Conservation (phyloP, 2,329 filamentous ascomycete species). For the Aspergillus japonicus region DNA sequence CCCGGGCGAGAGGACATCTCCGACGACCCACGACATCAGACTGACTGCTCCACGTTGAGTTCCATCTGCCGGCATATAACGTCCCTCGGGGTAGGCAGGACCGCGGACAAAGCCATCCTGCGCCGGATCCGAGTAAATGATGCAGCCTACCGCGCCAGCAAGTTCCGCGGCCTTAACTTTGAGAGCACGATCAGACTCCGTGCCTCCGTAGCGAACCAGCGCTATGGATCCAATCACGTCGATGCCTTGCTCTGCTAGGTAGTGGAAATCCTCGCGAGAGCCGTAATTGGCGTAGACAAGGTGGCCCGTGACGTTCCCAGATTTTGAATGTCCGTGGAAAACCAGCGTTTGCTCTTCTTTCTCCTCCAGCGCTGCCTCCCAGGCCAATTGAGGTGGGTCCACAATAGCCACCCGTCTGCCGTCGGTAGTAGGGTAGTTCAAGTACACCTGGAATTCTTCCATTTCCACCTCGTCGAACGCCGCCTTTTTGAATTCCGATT, state of each 20-base stretch:
- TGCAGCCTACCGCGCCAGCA: constrained; percentile 79
- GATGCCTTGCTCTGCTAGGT: constrained; percentile 68
- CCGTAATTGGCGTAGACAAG: constrained; percentile 93
- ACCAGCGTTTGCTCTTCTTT: constrained; percentile 70
- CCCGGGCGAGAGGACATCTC: constrained; percentile 89
- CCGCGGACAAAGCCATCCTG: constrained; percentile 80
- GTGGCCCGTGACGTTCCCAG: constrained; percentile 80
- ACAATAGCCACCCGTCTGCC: constrained; percentile 81
- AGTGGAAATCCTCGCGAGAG: constrained; percentile 76
- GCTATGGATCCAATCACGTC: constrained; percentile 77
- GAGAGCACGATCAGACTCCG: constrained; percentile 68
- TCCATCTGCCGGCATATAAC: constrained; percentile 75
- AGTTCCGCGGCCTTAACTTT: constrained; percentile 90
- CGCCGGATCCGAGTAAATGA: constrained; percentile 88
- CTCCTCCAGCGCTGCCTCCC: constrained; percentile 84
- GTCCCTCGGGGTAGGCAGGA: constrained; percentile 70
- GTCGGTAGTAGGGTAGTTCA: constrained; percentile 80
- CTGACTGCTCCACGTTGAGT: constrained; percentile 81
- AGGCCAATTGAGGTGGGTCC: constrained; percentile 64
- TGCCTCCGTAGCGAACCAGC: constrained; percentile 76
- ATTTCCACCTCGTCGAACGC: constrained; percentile 72
- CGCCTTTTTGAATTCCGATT: constrained; percentile 70
- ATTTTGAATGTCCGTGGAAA: constrained; percentile 87
- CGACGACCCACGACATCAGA: constrained; percentile 76
- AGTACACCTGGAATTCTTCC: constrained; percentile 81